Evolutionary conservation across 305 asterid genomes (phyloP), one percentile per base, ranked within the genome.

Genomic region (Fraxinus velutina): DNA sequence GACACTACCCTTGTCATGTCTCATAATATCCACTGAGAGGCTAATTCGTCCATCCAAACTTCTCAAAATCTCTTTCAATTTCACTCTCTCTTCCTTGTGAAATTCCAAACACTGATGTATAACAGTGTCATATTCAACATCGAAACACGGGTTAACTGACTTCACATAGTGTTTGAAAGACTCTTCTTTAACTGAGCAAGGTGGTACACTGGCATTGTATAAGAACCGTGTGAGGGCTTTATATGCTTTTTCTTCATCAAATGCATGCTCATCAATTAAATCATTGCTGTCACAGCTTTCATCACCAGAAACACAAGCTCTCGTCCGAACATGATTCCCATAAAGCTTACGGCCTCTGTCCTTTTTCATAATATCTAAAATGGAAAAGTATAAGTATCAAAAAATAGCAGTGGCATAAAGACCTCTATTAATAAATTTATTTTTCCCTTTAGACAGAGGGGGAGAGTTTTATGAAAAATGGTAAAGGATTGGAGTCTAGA

Each of bases 1-100:
- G n/a, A 10, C 73, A 8, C 34, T 4, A 19, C 47, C 22, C 47
- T 76, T 62, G 78, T 77, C 82, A 8, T 33, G 72, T 3, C 44
- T 37, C 34, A 79, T 32, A 64, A 78, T 79, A 66, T 85, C 88
- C 74, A 82, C 74, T 5, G 82, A 82, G 34, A 82, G 73, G 77
- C 81, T 75, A 75, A 85, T 34, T 71, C 5, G 74, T 52, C 83
- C 81, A 55, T 71, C 80, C 76, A 85, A 64, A 42, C 47, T 75
- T 76, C 68, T 36, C 57, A 85, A 60, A 74, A 27, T 15, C 22
- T 80, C 60, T 52, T 79, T 76, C 15, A 82, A 30, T 52, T 30
- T 60, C 4, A 24, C 66, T 73, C 33, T 80, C 78, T 68, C 86
- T 27, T 73, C 76, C 34, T 82, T 78, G 36, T 39, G 82, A 36